Conservation (phyloP, 768 basidiomycete genomes). For the Neoboletus subvelutipes region DNA sequence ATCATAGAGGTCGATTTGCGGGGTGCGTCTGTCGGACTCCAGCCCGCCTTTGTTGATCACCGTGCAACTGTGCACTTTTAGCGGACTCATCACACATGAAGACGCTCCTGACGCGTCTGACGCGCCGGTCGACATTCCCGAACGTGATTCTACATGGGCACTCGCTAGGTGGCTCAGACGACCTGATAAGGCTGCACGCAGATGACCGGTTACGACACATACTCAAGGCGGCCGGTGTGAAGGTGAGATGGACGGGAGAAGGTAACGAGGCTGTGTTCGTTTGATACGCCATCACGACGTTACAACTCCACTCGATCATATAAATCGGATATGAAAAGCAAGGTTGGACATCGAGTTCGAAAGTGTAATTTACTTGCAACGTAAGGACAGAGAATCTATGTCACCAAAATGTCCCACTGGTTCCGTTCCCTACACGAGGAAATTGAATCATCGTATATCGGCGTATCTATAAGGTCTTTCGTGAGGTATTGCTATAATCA, state of each 20-base stretch:
- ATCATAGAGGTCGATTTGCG: constrained; percentile 76
- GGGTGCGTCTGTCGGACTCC: constrained; percentile 37
- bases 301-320: neutral
- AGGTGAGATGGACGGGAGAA: constrained; percentile 26
- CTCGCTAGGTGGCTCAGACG: constrained; percentile 67
- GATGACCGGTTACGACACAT: constrained; percentile 42
- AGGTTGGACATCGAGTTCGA: neutral
- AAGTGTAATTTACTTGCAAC: neutral
- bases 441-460: constrained; percentile 4
- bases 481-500: constrained; percentile 3
- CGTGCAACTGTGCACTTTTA: constrained; percentile 21
- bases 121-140: constrained; percentile 68
- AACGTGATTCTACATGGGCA: constrained; percentile 67
- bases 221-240: constrained; percentile 50
- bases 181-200: constrained; percentile 48
- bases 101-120: constrained; percentile 61
- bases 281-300: neutral
- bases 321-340: neutral
- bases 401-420: constrained; percentile 4
- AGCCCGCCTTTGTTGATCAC: neutral
- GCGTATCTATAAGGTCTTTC: constrained; percentile 6
- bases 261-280: neutral
- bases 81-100: constrained; percentile 67
- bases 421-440: neutral
- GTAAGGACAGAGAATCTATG: constrained; percentile 9